Evolutionary conservation across 2,329 filamentous ascomycete species (phyloP), one percentile per base, ranked within the genome.

Genomic region (Tolypocladium cylindrosporum): DNA sequence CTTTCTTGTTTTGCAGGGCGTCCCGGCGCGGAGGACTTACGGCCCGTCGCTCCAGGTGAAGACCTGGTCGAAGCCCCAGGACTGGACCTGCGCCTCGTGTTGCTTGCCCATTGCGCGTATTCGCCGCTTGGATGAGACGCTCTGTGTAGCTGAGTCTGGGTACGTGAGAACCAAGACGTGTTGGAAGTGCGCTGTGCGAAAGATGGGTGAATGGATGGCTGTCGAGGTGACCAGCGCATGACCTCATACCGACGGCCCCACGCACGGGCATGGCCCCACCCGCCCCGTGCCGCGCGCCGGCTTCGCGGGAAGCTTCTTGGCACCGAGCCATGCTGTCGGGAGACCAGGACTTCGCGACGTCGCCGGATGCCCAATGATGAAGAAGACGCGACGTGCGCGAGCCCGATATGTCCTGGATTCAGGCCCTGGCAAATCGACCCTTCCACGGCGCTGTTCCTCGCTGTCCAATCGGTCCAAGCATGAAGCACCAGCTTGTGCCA

Each of bases 21-120:
- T 5, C 16, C 11, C 19, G 13, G 19, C 14, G 19, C 4, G 27
- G n/a, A 31, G 34, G 36, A 79, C 83, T 68, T 79, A 89, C 86
- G 85, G 83, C 27, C 77, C 74, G 70, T 90, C 88, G 9, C 80
- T 84, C 87, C 87, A 90, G 3, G 86, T 89, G 62, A 89, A 89
- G 66, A 89, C 86, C 55, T 84, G 77, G 3, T 69, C 63, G 67
- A 90, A 91, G 1, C 87, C 87, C 87, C 87, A 90, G 1, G 81
- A 82, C 41, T 77, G 77, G 34, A 90, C 87, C 66, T 88, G 75
- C 55, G 75, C 72, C 68, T 90, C 86, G 42, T 67, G 64, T 42
- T 66, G 60, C 31, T 60, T 65, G 34, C 59, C 63, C 71, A 72
- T 72, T n/a, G 58, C 11, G n/a, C 5, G 40, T 34, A 14, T 45